Percentiles rank a stretch among this genome's conserved stretches.
Conservation (phyloP, 768 basidiomycete genomes). For the Phaffia tasmanica region DNA sequence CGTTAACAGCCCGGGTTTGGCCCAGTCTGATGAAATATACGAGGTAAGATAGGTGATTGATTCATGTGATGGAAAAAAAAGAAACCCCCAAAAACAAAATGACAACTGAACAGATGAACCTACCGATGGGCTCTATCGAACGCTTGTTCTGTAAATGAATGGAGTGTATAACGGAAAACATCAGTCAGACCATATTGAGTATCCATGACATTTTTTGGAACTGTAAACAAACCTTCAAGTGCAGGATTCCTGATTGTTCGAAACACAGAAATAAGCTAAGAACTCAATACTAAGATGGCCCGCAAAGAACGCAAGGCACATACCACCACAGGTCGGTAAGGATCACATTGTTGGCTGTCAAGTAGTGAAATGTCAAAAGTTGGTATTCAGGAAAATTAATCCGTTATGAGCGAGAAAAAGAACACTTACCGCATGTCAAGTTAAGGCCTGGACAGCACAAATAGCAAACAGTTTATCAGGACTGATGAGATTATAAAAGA, state of each 20-base stretch:
- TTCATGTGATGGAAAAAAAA: slow-evolving; percentile 19
- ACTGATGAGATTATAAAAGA: not conserved
- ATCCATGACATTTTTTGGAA: no score
- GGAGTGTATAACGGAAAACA: no score
- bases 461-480: not conserved
- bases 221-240: slow-evolving; percentile 18
- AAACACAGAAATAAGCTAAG: not conserved
- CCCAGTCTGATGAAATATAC: slow-evolving; percentile 46
- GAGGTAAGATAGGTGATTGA: slow-evolving; percentile 8
- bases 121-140: slow-evolving; percentile 77
- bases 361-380: slow-evolving; percentile 54
- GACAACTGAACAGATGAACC: not conserved
- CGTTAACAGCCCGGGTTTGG: slow-evolving; percentile 73
- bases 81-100: not conserved
- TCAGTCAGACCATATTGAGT: not conserved
- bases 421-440: slow-evolving; percentile 17
- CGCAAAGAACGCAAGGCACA: slow-evolving; percentile 18
- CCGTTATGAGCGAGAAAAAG: not conserved
- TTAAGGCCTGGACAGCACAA: slow-evolving; percentile 11
- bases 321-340: slow-evolving; percentile 83
- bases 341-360: slow-evolving; percentile 87
- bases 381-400: not conserved
- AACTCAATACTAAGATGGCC: not conserved
- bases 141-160: slow-evolving; percentile 59
- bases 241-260: slow-evolving; percentile 26